Conservation (phyloP, 2,329 filamentous ascomycete species). For the Phyllosticta paracitricarpa region DNA sequence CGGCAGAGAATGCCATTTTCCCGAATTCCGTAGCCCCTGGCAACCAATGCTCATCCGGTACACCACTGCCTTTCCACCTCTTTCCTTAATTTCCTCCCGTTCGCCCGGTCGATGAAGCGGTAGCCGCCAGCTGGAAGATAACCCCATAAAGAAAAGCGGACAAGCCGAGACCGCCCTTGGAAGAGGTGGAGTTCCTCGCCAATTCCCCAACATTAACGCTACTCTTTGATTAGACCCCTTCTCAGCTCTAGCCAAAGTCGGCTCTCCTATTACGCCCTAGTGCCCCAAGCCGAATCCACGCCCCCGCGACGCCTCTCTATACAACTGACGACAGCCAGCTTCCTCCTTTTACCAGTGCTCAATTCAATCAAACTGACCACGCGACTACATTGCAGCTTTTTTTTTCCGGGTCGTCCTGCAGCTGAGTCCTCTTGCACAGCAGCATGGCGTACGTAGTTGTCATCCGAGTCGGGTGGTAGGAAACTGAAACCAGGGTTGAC, state of each 20-base stretch:
- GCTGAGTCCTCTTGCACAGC: neutral
- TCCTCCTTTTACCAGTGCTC: neutral
- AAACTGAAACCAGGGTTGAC: neutral
- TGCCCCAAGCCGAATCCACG: neutral
- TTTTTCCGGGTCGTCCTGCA: neutral
- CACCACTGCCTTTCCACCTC: neutral
- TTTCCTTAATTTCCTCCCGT: neutral
- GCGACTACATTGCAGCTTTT: neutral
- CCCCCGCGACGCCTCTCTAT: neutral
- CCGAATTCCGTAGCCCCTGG: neutral
- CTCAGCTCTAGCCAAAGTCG: neutral
- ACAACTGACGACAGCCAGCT: neutral
- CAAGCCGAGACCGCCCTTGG: neutral
- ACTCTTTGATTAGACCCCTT: neutral
- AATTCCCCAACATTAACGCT: neutral
- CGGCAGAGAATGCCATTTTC: neutral
- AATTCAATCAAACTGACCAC: neutral
- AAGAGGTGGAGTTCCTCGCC: neutral
- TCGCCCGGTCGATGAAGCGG: neutral
- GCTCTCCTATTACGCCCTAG: neutral
- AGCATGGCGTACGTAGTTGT: neutral
- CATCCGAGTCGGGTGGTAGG: neutral
- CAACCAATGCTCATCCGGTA: neutral
- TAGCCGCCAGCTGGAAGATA: neutral
- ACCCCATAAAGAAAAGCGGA: neutral